Base-by-base conservation (phyloP, 1,284 basidiomycete genomes). In the Tilletia setariae region DNA sequence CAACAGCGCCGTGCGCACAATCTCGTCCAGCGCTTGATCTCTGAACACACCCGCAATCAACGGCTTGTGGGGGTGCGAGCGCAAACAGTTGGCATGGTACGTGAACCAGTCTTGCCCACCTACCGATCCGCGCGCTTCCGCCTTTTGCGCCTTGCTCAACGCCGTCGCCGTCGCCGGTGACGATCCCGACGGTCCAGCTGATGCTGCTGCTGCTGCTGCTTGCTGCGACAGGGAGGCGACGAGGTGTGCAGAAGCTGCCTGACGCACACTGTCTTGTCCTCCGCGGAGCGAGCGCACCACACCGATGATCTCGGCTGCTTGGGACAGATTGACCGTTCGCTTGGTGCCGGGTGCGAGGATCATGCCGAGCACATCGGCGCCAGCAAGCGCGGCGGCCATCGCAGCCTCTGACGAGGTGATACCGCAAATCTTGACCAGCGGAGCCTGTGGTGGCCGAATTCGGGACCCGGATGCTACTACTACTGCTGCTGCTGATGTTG, bases 41-140 rank as follows among this genome's bases (percentile, higher is more conserved):
- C 80, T 75, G 71, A 82, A 82, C 11, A 82, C 80, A 16, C 81
- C 81, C 8, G 79, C 76, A n/a, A 78, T 51, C 23, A 82, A 72
- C 11, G 81, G 80, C 28, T 71, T 68, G 13, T 71, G 69, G 11
- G 69, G 66, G n/a, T 63, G 15, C 30, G 74, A 72, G 1, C 73
- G 70, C 19, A 82, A 68, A 30, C 67, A 68, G 32, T 67, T 61
- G 43, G 73, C 76, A 3, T 76, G 72, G 67, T 73, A 65, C 28
- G 72, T 71, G 67, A 81, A 81, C 77, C 78, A 81, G 23, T 25
- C 30, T 28, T 44, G 47, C 3, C 44, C 63, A 4, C 63, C 63
- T 11, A 61, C 56, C 56, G 56, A 61, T 2, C 28, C 32, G 15
- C 56, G 56, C 30, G 56, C 56, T 30, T 53, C 28, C 23, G 51